Evolutionary conservation across 495 filamentous ascomycete genomes (phyloP).

Genomic region (Bombardia bombarda): DNA sequence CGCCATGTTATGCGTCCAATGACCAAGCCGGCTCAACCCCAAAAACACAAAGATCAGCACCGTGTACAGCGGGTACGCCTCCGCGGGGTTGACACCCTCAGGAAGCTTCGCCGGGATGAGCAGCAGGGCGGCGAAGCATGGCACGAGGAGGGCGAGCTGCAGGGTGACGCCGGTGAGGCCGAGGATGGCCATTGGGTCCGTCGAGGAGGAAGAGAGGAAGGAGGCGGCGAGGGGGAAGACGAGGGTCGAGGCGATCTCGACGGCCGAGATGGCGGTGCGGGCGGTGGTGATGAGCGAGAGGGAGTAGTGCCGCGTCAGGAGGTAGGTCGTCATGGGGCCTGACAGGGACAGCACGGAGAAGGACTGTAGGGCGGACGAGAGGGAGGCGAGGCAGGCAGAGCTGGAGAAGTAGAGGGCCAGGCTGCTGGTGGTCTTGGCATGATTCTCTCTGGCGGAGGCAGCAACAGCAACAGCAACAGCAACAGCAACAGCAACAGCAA

Average conservation of each 20-base stretch:
- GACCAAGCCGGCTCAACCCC: constrained; percentile 29
- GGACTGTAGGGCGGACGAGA: constrained; percentile 8
- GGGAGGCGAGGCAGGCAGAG: constrained; percentile 5
- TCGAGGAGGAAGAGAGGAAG: constrained; percentile 3
- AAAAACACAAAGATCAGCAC: constrained; percentile 26
- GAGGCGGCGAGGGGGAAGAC: constrained; percentile 6
- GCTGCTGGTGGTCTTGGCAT: not conserved
- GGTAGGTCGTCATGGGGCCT: constrained; percentile 8
- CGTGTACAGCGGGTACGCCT: constrained; percentile 1
- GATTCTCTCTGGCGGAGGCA: not conserved
- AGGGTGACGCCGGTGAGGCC: constrained; percentile 5
- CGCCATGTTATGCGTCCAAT: constrained; percentile 30
- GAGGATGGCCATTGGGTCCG: constrained; percentile 5
- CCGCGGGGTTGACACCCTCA: not conserved
- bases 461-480: too few relatives aligned
- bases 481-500: too few relatives aligned
- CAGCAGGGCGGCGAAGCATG: constrained; percentile 5
- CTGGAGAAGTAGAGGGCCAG: constrained; percentile 5
- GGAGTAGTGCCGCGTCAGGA: constrained; percentile 5
- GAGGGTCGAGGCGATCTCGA: constrained; percentile 6
- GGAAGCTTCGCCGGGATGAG: not conserved
- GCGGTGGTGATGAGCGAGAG: constrained; percentile 5
- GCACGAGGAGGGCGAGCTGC: constrained; percentile 3
- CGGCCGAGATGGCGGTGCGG: constrained; percentile 4
- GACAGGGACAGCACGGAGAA: constrained; percentile 10